These are phyloP conservation scores for Trametes cingulata DNA, from an alignment of 768 basidiomycete species.

Conservation along the genomic window DNA sequence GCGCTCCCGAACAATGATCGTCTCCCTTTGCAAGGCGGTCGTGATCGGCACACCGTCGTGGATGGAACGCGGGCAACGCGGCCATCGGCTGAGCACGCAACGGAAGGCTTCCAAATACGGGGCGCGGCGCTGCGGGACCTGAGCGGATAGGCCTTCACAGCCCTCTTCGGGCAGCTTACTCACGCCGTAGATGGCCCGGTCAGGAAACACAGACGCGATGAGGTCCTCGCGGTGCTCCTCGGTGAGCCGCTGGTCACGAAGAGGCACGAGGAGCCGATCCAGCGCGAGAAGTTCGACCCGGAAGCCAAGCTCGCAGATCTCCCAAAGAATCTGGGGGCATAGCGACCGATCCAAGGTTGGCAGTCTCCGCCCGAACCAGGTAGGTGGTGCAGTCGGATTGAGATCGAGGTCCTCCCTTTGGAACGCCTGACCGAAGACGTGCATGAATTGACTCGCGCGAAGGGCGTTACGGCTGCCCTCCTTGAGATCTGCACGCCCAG, in stretches of 20 bases:
- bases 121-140: background rate
- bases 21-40: background rate
- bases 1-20: background rate
- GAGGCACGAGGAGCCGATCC: background rate
- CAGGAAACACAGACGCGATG: background rate
- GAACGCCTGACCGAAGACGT: background rate
- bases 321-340: background rate
- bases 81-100: background rate
- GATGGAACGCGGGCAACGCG: background rate
- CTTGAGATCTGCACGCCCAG: background rate
- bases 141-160: background rate
- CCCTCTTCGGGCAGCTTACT: background rate
- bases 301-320: background rate
- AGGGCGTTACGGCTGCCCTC: background rate
- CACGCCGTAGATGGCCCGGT: background rate
- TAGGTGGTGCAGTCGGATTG: background rate
- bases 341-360: background rate
- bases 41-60: background rate
- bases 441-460: background rate
- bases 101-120: background rate
- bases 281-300: background rate
- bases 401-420: background rate
- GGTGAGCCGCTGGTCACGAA: background rate
- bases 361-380: background rate
- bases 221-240: background rate